Percentiles rank a stretch among this genome's conserved stretches.
Evolutionary conservation across 768 basidiomycete genomes (phyloP).

Genomic region (Dentipellis sp.): DNA sequence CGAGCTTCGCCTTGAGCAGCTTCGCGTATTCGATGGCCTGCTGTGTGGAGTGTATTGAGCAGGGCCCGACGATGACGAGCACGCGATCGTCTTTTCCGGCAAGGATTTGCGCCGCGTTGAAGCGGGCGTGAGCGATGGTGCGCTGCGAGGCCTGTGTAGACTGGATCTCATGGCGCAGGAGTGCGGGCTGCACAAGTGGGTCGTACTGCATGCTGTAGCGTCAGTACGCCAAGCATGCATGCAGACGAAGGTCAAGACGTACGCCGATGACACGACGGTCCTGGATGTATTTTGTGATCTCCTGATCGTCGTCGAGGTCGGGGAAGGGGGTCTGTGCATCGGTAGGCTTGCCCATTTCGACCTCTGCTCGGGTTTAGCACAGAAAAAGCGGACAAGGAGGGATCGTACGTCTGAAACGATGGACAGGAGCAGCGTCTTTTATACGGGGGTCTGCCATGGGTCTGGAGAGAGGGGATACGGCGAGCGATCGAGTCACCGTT

Average conservation of each 20-base stretch:
- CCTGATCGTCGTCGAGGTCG: conserved; percentile 53
- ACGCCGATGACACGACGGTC: conserved; percentile 77
- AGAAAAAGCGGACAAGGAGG: not conserved
- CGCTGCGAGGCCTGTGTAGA: conserved; percentile 54
- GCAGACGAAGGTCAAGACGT: conserved; percentile 21
- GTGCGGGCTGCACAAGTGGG: conserved; percentile 88
- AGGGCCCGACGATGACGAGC: conserved; percentile 90
- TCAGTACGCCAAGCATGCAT: not conserved
- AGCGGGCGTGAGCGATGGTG: conserved; percentile 76
- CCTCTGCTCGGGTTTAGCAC: not conserved
- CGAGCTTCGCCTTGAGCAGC: conserved; percentile 59
- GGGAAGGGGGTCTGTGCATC: conserved; percentile 40
- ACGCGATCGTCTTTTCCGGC: conserved; percentile 81
- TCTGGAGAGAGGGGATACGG: not conserved
- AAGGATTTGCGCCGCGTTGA: conserved; percentile 67
- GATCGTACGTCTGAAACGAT: conserved; percentile 8
- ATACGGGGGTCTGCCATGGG: not conserved
- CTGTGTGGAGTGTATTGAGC: conserved; percentile 85
- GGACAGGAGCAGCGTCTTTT: not conserved
- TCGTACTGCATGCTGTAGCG: conserved; percentile 56
- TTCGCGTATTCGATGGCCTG: conserved; percentile 80
- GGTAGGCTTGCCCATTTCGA: not conserved
- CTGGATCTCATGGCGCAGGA: conserved; percentile 81
- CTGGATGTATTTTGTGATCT: conserved; percentile 66
- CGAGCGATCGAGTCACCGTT: not conserved